These are phyloP conservation scores for Pestalotiopsis sp. DNA, from an alignment of 2,329 filamentous ascomycete genomes.

Conservation along the genomic window DNA sequence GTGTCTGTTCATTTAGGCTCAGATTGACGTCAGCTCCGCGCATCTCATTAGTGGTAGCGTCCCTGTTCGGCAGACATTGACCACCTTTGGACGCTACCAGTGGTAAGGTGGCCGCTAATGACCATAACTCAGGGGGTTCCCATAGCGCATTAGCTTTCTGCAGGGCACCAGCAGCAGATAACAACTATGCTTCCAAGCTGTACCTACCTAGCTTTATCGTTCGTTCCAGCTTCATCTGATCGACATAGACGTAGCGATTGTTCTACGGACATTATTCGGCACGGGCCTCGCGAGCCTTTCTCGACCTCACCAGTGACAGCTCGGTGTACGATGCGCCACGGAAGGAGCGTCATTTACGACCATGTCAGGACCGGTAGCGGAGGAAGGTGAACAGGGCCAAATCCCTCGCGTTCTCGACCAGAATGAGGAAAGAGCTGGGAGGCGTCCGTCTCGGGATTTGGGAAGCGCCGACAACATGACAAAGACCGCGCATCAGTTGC, in stretches of 20 bases:
- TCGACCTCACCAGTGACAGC: neutral
- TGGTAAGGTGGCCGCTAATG: neutral
- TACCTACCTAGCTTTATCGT: neutral
- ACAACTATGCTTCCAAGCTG: neutral
- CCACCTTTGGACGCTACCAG: neutral
- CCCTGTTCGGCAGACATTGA: neutral
- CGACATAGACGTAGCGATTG: neutral
- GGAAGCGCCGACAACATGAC: neutral
- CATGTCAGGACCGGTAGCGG: conserved; percentile 7
- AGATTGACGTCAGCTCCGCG: neutral
- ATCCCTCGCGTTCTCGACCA: neutral
- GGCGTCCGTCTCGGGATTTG: conserved; percentile 20
- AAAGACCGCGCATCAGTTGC: conserved; percentile 9
- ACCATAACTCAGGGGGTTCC: neutral
- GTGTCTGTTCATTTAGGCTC: neutral
- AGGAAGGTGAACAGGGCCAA: neutral
- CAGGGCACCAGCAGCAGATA: neutral
- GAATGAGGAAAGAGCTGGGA: conserved; percentile 20
- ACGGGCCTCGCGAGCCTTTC: neutral
- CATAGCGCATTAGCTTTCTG: neutral
- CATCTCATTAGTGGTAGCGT: neutral
- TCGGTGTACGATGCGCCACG: neutral
- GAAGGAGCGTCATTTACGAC: conserved; percentile 1
- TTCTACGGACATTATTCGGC: neutral
- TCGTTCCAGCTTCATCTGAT: neutral